A percentile compares a stretch with the other conserved stretches of the same genome.
These are phyloP conservation scores for Pseudozyma tsukubaensis DNA, from an alignment of 1,284 basidiomycete species.

Conservation along the genomic window DNA sequence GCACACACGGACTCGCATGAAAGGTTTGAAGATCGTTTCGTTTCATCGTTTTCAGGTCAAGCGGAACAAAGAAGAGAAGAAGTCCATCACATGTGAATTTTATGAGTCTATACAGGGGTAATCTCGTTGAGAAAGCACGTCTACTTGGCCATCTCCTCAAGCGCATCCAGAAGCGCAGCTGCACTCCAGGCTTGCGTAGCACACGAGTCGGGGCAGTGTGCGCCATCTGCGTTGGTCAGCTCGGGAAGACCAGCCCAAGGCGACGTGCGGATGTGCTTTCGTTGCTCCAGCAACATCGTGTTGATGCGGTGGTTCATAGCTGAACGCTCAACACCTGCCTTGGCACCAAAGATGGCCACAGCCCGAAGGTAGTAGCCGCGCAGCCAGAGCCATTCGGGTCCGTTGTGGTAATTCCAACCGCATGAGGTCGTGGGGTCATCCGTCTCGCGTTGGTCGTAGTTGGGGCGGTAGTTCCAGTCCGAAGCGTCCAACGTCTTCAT, in stretches of 20 bases:
- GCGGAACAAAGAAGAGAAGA: neutral
- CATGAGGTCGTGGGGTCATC: conserved; percentile 49
- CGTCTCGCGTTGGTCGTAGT: conserved; percentile 61
- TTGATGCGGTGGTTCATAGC: conserved; percentile 55
- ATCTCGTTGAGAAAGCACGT: neutral
- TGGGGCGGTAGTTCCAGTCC: conserved; percentile 62
- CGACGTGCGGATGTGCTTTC: conserved; percentile 44
- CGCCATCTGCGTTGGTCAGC: conserved; percentile 60
- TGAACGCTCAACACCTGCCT: conserved; percentile 34
- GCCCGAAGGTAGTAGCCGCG: conserved; percentile 94
- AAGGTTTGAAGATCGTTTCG: neutral
- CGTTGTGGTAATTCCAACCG: conserved; percentile 71
- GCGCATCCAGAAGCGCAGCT: conserved; percentile 57
- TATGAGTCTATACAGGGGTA: neutral
- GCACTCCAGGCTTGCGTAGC: conserved; percentile 64
- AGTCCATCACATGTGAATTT: neutral
- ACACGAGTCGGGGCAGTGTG: conserved; percentile 59
- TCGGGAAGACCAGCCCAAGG: conserved; percentile 65
- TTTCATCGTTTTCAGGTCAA: neutral
- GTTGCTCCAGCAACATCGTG: conserved; percentile 52
- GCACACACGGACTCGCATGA: neutral
- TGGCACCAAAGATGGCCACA: conserved; percentile 72
- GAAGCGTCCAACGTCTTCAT: conserved; percentile 63
- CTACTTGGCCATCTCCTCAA: conserved; percentile 53
- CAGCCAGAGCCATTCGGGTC: conserved; percentile 93